Percentiles rank a stretch among this genome's conserved stretches.
phyloP scores from a whole-genome alignment of 2,329 filamentous ascomycete species.

The Cladobotryum mycophilum region DNA sequence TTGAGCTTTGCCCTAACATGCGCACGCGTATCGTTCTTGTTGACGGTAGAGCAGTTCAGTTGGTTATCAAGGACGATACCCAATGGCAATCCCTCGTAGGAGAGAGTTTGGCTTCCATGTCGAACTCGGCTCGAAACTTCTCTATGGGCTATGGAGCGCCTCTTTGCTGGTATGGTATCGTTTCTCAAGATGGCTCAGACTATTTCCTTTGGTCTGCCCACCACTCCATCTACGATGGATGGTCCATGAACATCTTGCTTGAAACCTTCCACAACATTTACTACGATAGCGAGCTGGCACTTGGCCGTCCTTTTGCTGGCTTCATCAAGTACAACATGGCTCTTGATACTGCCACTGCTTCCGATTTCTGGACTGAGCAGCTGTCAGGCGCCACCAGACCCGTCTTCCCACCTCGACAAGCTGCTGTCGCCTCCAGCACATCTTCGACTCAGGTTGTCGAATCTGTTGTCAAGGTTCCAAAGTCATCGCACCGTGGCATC shows the following conservation, averaged over 20 bases:
- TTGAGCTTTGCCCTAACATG: constrained; percentile 8
- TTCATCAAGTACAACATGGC: neutral
- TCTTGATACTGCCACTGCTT: neutral
- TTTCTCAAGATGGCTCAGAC: neutral
- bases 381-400: neutral
- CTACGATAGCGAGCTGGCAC: neutral
- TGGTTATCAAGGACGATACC: constrained; percentile 2
- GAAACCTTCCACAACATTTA: constrained; percentile 5
- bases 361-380: neutral
- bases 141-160: constrained; percentile 8
- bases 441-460: neutral
- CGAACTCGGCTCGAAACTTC: too few relatives aligned
- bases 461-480: too few relatives aligned
- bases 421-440: neutral
- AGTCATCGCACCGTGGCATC: neutral
- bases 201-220: neutral
- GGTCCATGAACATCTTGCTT: constrained; percentile 8
- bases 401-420: neutral
- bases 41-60: neutral
- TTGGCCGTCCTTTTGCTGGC: neutral
- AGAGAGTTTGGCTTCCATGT: too few relatives aligned
- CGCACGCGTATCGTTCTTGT: constrained; percentile 6
- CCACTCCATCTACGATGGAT: constrained; percentile 16
- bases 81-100: too few relatives aligned
- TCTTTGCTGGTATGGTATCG: constrained; percentile 6